Evolutionary conservation across 2,329 filamentous ascomycete species (phyloP).

Genomic region (Diaporthe australafricana): DNA sequence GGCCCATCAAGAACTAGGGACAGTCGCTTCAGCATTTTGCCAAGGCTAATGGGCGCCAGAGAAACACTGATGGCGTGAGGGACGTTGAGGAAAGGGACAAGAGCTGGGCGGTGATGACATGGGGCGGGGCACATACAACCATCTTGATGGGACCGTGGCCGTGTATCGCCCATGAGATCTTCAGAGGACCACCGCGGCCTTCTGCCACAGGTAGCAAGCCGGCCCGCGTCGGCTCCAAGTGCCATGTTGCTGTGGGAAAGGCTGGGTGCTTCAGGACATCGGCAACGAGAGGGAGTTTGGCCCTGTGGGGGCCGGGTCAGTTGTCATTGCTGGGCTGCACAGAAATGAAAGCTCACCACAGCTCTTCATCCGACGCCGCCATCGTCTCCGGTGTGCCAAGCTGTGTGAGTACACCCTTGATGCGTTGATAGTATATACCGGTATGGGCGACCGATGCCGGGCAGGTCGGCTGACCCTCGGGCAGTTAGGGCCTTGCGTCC

Average conservation of each 20-base stretch:
- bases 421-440: not conserved
- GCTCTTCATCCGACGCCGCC: conserved; percentile 22
- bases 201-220: conserved; percentile 75
- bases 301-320: conserved; percentile 25
- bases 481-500: not conserved
- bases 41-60: not conserved
- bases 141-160: conserved; percentile 78
- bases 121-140: conserved; percentile 67
- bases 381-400: not conserved
- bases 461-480: not conserved
- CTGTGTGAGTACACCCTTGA: not conserved
- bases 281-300: conserved; percentile 58
- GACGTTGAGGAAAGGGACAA: not conserved
- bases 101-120: conserved; percentile 23
- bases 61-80: not conserved
- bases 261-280: conserved; percentile 74
- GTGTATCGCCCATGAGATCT: conserved; percentile 84
- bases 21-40: conserved; percentile 28
- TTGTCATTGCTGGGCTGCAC: not conserved
- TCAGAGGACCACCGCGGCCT: conserved; percentile 78
- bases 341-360: conserved; percentile 20
- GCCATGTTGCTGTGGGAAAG: conserved; percentile 75
- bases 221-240: conserved; percentile 72
- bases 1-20: conserved; percentile 80
- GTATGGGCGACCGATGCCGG: not conserved